phyloP scores from a whole-genome alignment of 768 basidiomycete genomes.

The Pisolithus sp. region DNA sequence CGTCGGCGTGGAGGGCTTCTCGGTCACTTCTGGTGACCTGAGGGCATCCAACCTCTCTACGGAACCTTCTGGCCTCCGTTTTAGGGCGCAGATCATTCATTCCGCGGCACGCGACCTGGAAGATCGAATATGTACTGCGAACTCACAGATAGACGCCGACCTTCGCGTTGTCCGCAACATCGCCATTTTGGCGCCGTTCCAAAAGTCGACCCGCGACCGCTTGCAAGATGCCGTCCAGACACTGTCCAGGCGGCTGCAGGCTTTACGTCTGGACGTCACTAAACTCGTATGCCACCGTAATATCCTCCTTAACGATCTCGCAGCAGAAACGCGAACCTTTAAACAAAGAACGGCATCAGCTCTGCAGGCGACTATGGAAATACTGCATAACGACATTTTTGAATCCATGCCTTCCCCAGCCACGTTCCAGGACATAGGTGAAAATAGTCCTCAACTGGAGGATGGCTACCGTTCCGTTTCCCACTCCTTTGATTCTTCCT shows the following conservation, averaged over 20 bases:
- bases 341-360: conserved; percentile 63
- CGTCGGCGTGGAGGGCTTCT: not conserved
- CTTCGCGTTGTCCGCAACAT: conserved; percentile 76
- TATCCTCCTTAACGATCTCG: conserved; percentile 70
- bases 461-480: conserved; percentile 7
- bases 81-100: conserved; percentile 51
- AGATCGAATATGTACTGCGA: conserved; percentile 43
- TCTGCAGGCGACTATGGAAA: conserved; percentile 64
- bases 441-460: conserved; percentile 11
- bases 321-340: conserved; percentile 62
- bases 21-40: not conserved
- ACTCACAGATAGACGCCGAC: conserved; percentile 57
- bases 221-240: conserved; percentile 55
- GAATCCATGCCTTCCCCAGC: conserved; percentile 23
- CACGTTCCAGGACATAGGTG: conserved; percentile 26
- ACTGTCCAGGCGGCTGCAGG: conserved; percentile 58
- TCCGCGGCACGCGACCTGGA: conserved; percentile 63
- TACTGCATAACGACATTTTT: conserved; percentile 41
- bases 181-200: conserved; percentile 82
- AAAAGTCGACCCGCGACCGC: conserved; percentile 72
- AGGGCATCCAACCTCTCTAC: conserved; percentile 9
- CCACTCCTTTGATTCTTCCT: conserved; percentile 38
- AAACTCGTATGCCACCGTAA: conserved; percentile 70
- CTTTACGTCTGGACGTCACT: conserved; percentile 65
- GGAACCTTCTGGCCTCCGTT: conserved; percentile 25